Evolutionary conservation across 75 land plant genomes (phyloP), one percentile per base, ranked within the genome.

Genomic region (Pinus albicaulis): DNA sequence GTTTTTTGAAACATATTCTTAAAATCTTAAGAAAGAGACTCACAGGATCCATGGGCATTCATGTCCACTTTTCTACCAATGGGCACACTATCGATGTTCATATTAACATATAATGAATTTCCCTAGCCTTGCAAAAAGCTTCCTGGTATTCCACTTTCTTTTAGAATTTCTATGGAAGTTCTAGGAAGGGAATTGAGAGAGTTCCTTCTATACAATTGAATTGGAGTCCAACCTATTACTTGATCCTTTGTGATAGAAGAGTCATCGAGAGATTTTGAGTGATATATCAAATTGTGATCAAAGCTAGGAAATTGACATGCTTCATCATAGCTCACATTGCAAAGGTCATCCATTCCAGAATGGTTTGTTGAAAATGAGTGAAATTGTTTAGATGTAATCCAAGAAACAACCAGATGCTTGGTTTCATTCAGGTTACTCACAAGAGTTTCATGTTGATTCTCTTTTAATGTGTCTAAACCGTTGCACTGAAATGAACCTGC

Each of bases 61-160:
- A 93, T 80, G 82, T 94, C 92, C 57, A 94, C 83, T 76, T 92
- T 91, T 75, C 92, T 80, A 34, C 90, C 92, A 59, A 90, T 88
- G 7, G 89, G 88, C 55, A 81, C 76, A 59, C 96, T 94, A 84
- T 94, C 90, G 92, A 94, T 94, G 77, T 84, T 89, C 59, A 94
- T 94, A 76, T 94, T 94, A 8, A 91, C 90, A 79, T 81, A 92
- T 13, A 71, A 55, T 22, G 90, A 82, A 66, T 23, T 86, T 14
- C 58, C 74, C 7, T 12, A 20, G 14, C 15, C 28, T 1, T 26
- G 57, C 24, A 74, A 26, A 41, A 44, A 10, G 13, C 23, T 69
- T 15, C 24, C 53, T 17, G 56, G 11, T 11, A 48, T 48, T 41
- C 7, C 36, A 4, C 38, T 36, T 10, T 2, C 52, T 48, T 48